These are phyloP conservation scores for Pleurotus tuoliensis DNA, from an alignment of 768 basidiomycete genomes.

Conservation along the genomic window DNA sequence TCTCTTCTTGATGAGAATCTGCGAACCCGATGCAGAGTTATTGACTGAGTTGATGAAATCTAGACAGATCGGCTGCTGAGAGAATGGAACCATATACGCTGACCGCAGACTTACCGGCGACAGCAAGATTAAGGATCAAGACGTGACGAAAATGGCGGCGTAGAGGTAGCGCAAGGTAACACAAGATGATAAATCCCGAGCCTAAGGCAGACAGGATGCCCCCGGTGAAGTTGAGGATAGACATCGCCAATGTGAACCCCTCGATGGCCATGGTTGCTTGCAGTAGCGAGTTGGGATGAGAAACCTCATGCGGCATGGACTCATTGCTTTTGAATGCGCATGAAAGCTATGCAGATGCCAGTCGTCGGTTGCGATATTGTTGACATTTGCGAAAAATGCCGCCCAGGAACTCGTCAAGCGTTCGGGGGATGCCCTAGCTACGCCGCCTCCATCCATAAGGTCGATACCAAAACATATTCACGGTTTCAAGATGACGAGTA, in stretches of 20 bases:
- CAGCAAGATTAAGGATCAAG: constrained; percentile 12
- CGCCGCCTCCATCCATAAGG: not conserved
- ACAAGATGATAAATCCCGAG: constrained; percentile 12
- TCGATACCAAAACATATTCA: not conserved
- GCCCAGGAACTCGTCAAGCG: too few relatives aligned
- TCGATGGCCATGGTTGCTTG: constrained; percentile 14
- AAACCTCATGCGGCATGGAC: not conserved
- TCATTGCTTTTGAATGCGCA: not conserved
- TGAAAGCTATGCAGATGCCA: not conserved
- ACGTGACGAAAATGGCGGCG: constrained; percentile 13
- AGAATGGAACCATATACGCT: too few relatives aligned
- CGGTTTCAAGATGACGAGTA: not conserved
- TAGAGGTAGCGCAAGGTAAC: constrained; percentile 11
- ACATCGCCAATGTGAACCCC: constrained; percentile 3
- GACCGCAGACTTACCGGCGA: constrained; percentile 7
- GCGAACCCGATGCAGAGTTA: constrained; percentile 10
- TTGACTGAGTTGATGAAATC: constrained; percentile 12
- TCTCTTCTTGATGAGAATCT: constrained; percentile 6
- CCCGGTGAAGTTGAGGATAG: constrained; percentile 7
- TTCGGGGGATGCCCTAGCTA: not conserved
- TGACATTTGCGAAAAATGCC: not conserved
- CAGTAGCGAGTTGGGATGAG: not conserved
- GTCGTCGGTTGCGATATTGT: not conserved
- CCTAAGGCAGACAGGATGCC: constrained; percentile 11
- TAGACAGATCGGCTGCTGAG: not conserved